phyloP scores from a whole-genome alignment of 257 asterid species.

The Marsdenia floribunda region DNA sequence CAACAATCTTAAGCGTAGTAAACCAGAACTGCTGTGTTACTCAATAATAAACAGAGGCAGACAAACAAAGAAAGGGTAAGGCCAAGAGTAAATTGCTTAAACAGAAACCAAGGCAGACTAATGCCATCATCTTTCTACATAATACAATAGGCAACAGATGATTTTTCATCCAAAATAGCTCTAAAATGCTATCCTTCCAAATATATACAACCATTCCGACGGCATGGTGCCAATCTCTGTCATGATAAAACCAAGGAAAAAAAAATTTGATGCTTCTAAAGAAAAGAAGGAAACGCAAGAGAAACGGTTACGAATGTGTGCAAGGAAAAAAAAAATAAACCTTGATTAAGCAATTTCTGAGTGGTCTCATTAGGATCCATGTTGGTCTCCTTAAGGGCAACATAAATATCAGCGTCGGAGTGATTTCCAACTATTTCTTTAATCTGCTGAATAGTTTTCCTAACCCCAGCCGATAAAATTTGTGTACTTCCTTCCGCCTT shows the following conservation, averaged over 20 bases:
- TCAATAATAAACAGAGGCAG: neutral
- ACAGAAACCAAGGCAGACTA: neutral
- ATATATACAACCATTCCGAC: neutral
- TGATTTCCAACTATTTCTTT: conserved; percentile 83
- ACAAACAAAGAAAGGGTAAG: neutral
- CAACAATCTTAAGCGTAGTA: neutral
- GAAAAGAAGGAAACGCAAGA: no score
- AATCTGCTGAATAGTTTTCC: conserved; percentile 69
- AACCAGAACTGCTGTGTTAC: neutral
- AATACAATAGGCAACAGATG: neutral
- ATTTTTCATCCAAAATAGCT: neutral
- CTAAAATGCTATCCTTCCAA: neutral
- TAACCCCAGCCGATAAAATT: conserved; percentile 66
- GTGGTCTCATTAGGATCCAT: conserved; percentile 97
- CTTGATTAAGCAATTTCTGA: conserved; percentile 87
- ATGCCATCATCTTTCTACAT: neutral
- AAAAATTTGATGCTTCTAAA: neutral
- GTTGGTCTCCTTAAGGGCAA: conserved; percentile 70
- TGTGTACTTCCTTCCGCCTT: conserved; percentile 63
- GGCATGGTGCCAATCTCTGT: neutral
- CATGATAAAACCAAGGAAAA: neutral
- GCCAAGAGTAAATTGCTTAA: neutral
- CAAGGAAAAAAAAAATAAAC: conserved; percentile 34
- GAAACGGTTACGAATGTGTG: neutral
- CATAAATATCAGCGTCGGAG: conserved; percentile 84